Evolutionary conservation across 2,329 filamentous ascomycete genomes (phyloP), one percentile per base, ranked within the genome.

Genomic region (Paracorniculantispora psalliotae): DNA sequence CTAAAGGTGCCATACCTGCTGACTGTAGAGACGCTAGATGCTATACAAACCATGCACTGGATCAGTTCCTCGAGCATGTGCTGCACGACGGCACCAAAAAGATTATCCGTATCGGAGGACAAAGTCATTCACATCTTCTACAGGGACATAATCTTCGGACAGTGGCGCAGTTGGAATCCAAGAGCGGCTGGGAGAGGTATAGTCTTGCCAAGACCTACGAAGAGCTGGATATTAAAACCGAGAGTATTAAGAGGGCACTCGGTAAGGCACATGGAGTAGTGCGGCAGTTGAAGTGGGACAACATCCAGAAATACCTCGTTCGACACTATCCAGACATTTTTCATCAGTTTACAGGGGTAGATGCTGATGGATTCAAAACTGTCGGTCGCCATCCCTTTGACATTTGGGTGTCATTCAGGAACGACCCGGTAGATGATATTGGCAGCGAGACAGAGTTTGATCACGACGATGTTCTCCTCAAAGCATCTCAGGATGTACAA

Each of bases 41-140:
- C 60, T 81, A 80, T 55, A 82, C 72, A 13, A 76, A 71, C 57
- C 77, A 79, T 46, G 77, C 77, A 0, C 61, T 81, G 0, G 79
- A 81, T 53, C 79, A 81, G 63, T 76, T 88, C 1, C 72, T 89
- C 0, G 80, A 87, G 61, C 79, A 86, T 60, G 67, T 88, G 0
- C 57, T 83, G 0, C 71, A 79, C 2, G 72, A 71, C 2, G 74
- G 73, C 0, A 68, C 81, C 4, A 63, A 69, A 0, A 72, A 80
- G 4, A 75, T 89, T 28, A 77, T 89, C 37, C 82, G 86, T 0
- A 81, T 89, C 8, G 85, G 86, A 0, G 49, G 59, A 1, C 61
- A 64, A 1, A 64, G 62, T n/a, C 52, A 49, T 10, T 26, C 61
- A 61, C 25, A 15, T 4, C 3, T 50, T n/a, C 25, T 57, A 15